phyloP scores from a whole-genome alignment of 345 rosid genomes.

The Citrus sp. region DNA sequence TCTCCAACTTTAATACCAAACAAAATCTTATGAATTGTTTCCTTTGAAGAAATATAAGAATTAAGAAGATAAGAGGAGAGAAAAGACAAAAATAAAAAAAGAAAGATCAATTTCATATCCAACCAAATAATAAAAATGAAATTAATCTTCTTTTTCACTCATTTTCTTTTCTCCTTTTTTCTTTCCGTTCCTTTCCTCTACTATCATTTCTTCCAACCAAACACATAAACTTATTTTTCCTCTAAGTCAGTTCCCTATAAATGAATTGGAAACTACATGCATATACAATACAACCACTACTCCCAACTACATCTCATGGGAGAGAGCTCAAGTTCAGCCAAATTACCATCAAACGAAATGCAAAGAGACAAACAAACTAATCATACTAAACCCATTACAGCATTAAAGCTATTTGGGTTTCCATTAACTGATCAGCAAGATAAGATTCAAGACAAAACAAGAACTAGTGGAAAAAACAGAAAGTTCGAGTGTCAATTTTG shows the following conservation, averaged over 20 bases:
- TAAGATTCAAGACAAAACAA: slow-evolving; percentile 12
- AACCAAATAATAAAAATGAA: no score
- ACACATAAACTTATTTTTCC: rapidly evolving
- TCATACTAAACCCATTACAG: slow-evolving; percentile 17
- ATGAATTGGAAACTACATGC: background rate
- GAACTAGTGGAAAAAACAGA: slow-evolving; percentile 20
- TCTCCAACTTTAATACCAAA: no score
- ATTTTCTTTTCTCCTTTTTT: no score
- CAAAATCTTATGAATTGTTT: no score
- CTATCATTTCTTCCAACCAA: no score
- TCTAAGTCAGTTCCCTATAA: slow-evolving; percentile 1
- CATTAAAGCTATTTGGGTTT: slow-evolving; percentile 43
- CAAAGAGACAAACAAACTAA: slow-evolving; percentile 8
- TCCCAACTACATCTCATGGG: slow-evolving; percentile 7
- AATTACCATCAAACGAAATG: background rate
- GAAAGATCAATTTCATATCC: rapidly evolving
- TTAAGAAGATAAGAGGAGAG: no score
- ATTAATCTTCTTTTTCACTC: no score
- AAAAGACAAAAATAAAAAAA: no score
- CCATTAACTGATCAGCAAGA: slow-evolving; percentile 19
- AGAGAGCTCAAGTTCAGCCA: slow-evolving; percentile 19
- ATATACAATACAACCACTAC: background rate
- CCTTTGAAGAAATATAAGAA: no score
- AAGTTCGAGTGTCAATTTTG: slow-evolving; percentile 60
- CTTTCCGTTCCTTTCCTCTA: rapidly evolving